These are phyloP conservation scores for Letharia columbiana DNA, from an alignment of 495 filamentous ascomycete species.

Conservation along the genomic window DNA sequence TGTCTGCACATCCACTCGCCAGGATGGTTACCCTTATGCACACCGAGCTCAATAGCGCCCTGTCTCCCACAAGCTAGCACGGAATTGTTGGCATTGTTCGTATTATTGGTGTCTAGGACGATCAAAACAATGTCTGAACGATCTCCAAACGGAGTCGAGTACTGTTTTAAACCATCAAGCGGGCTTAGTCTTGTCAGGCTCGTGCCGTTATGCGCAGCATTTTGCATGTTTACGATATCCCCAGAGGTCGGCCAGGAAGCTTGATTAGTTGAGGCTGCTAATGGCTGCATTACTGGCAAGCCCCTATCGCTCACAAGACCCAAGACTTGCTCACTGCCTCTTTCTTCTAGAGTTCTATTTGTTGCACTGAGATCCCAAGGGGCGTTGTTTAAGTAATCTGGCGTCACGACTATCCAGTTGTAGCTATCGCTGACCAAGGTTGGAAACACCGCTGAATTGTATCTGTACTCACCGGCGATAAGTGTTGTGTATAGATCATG, in stretches of 20 bases:
- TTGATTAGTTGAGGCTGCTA: constrained; percentile 21
- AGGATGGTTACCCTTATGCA: neutral
- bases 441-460: constrained; percentile 37
- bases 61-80: too few relatives aligned
- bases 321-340: neutral
- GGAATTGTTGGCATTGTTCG: too few relatives aligned
- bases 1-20: constrained; percentile 6
- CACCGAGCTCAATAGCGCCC: neutral
- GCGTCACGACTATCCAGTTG: constrained; percentile 28
- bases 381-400: constrained; percentile 23
- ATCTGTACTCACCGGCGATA: constrained; percentile 22
- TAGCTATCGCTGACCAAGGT: constrained; percentile 34
- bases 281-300: constrained; percentile 2
- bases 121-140: too few relatives aligned
- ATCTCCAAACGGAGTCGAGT: too few relatives aligned
- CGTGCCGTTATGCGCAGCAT: neutral
- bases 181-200: too few relatives aligned
- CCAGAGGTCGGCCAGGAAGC: constrained; percentile 8
- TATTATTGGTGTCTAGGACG: too few relatives aligned
- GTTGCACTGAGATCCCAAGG: constrained; percentile 3
- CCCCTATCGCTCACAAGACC: neutral
- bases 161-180: too few relatives aligned
- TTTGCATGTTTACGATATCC: neutral
- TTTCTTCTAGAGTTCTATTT: constrained; percentile 6
- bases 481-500: neutral